Evolutionary conservation across 2,329 filamentous ascomycete species (phyloP), one percentile per base, ranked within the genome.

Genomic region (Aureobasidium sp.): DNA sequence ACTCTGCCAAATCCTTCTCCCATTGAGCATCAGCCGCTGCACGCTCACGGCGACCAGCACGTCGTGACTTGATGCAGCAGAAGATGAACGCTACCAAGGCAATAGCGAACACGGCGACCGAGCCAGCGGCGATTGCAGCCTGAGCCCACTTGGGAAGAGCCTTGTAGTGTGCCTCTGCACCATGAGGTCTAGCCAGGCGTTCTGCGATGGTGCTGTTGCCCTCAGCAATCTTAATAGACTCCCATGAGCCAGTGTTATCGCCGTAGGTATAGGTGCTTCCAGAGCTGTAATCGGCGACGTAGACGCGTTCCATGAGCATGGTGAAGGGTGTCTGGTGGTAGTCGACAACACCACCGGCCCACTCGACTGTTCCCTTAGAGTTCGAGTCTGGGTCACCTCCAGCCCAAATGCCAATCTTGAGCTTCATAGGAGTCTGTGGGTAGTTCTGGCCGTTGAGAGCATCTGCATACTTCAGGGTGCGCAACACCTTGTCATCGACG

Each of bases 351-450:
- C 74, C 74, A 41, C 74, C 74, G 39, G 74, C 73, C 74, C 74
- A 75, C 15, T 70, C 67, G n/a, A 71, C 65, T 0, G 71, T 74
- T n/a, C 72, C 74, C 12, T 61, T 62, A n/a, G 65, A 62, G n/a
- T 69, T 73, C 48, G 80, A 82, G 81, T 84, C 87, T 1, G 90
- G 77, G 74, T 97, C 94, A 67, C 94, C 94, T 70, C 91, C 94
- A 61, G 91, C 87, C 94, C 94, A 99, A 67, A 88, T 86, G 60
- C 87, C 87, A 20, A 90, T 72, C 44, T 82, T 84, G 53, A 90
- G 73, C 59, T 84, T 84, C 82, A 87, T 87, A 1, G 89, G 89
- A 0, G 89, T 91, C 71, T 93, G 89, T 0, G 89, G 89, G 71
- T 85, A 92, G 74, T 94, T 88, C 44, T 80, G 70, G 4, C 83